Percentiles rank a stretch among this genome's conserved stretches.
Conservation (phyloP, 768 basidiomycete species). For the Lepiota brunneoincarnata region DNA sequence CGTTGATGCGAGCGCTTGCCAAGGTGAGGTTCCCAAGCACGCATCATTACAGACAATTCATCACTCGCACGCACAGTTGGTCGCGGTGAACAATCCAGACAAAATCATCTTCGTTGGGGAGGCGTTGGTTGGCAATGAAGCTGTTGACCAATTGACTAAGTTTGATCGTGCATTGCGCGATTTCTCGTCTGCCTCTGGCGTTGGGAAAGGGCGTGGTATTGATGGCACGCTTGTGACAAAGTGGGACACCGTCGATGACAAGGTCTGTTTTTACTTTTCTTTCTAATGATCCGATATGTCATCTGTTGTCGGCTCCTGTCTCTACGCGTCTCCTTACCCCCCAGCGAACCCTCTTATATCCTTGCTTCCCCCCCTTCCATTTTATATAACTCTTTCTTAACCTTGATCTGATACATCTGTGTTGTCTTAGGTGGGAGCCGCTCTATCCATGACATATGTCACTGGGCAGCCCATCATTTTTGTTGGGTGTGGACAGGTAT, state of each 20-base stretch:
- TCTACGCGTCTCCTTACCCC: not conserved
- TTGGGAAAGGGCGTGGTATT: constrained; percentile 82
- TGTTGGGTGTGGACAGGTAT: constrained; percentile 94
- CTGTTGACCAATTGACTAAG: constrained; percentile 95
- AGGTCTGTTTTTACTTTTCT: constrained; percentile 48
- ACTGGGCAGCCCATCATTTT: constrained; percentile 98
- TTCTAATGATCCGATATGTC: not conserved
- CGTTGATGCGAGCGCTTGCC: constrained; percentile 96
- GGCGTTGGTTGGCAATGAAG: constrained; percentile 97
- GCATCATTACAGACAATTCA: constrained; percentile 2
- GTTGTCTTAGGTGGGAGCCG: constrained; percentile 82
- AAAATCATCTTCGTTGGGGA: constrained; percentile 99
- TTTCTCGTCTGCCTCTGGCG: constrained; percentile 74
- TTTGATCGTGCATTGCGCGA: constrained; percentile 94
- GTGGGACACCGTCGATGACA: constrained; percentile 98
- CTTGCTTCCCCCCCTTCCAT: not conserved
- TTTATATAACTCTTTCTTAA: not conserved
- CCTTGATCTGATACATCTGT: constrained; percentile 2
- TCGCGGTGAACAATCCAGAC: constrained; percentile 91
- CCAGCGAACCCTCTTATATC: not conserved
- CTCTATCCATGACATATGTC: constrained; percentile 98
- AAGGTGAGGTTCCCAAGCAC: constrained; percentile 49
- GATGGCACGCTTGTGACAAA: constrained; percentile 99
- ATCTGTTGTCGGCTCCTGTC: not conserved
- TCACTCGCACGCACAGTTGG: constrained; percentile 51